Percentiles rank a stretch among this genome's conserved stretches.
Conservation (phyloP, 176 grass and related monocot species). For the Paspalum vaginatum region DNA sequence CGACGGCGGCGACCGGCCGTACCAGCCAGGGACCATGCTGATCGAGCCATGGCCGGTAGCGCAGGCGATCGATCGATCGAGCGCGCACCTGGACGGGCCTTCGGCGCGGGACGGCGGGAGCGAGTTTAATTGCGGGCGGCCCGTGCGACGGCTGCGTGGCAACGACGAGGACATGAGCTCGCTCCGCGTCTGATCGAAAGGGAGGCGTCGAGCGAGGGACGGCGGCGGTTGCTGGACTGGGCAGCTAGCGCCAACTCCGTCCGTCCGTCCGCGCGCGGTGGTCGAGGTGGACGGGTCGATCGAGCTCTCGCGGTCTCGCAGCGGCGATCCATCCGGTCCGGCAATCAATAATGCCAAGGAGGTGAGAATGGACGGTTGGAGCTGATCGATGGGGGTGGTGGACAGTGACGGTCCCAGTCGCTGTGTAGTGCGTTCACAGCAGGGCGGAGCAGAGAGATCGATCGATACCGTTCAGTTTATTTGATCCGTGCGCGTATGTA, state of each 20-base stretch:
- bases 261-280: not conserved
- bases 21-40: too few species aligned
- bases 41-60: too few species aligned
- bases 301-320: not conserved
- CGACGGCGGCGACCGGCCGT: too few species aligned
- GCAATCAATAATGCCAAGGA: not conserved
- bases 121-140: conserved; percentile 26
- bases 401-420: not conserved
- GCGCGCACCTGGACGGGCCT: too few species aligned
- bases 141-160: conserved; percentile 42
- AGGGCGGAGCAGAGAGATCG: too few species aligned
- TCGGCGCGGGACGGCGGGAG: too few species aligned
- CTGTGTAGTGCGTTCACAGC: not conserved
- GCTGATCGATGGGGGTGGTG: not conserved
- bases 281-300: not conserved
- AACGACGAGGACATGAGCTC: not conserved
- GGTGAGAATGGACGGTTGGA: not conserved
- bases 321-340: not conserved
- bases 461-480: not conserved
- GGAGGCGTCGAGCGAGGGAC: too few species aligned
- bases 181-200: not conserved
- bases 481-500: not conserved
- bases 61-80: too few species aligned
- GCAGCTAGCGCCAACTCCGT: not conserved
- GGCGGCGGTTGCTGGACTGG: conserved; percentile 7